Percentiles rank a stretch among this genome's conserved stretches.
These are phyloP conservation scores for Chaetomium fimeti DNA, from an alignment of 495 filamentous ascomycete genomes.

Conservation along the genomic window DNA sequence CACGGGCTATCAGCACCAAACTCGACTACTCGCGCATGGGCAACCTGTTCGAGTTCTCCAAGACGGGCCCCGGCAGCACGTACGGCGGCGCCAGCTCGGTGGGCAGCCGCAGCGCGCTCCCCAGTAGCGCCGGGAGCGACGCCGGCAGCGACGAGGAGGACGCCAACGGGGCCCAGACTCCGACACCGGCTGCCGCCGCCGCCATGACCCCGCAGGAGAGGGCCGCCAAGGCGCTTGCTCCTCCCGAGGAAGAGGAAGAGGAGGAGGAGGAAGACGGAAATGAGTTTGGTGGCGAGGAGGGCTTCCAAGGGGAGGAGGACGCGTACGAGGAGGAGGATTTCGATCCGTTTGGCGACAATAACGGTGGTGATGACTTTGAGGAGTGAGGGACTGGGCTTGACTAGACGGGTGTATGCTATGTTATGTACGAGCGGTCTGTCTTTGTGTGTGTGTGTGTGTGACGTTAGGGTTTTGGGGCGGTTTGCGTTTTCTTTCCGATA, in stretches of 20 bases:
- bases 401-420: neutral
- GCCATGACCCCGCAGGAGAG: neutral
- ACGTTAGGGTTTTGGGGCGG: neutral
- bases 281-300: constrained; percentile 32
- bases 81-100: constrained; percentile 30
- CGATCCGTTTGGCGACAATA: constrained; percentile 30
- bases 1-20: constrained; percentile 70
- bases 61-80: constrained; percentile 41
- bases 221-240: constrained; percentile 8
- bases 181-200: neutral
- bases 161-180: neutral
- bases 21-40: constrained; percentile 76
- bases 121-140: constrained; percentile 28
- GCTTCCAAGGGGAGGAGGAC: constrained; percentile 41
- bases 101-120: constrained; percentile 23
- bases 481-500: constrained; percentile 9
- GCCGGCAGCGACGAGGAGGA: neutral
- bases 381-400: constrained; percentile 14
- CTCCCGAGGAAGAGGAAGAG: constrained; percentile 25
- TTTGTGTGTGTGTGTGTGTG: neutral
- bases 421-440: neutral
- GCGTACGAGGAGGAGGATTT: constrained; percentile 30
- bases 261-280: constrained; percentile 29
- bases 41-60: constrained; percentile 48
- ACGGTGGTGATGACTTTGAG: constrained; percentile 24